Conservation (phyloP, 2,329 filamentous ascomycete genomes). For the Achaetomium macrosporum region DNA sequence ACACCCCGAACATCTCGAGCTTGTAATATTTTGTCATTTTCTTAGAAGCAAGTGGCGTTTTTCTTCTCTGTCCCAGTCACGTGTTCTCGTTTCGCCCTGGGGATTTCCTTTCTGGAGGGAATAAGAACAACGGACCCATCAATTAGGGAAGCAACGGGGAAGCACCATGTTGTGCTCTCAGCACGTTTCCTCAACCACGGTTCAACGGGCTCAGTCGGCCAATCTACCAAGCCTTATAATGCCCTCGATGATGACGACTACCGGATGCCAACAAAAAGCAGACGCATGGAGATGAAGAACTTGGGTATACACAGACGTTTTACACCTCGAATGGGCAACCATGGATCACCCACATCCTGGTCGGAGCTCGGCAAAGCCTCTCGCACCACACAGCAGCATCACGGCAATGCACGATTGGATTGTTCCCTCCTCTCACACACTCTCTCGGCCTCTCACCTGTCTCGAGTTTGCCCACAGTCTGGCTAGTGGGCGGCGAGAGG, state of each 20-base stretch:
- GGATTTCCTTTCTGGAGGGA: background rate
- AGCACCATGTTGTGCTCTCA: background rate
- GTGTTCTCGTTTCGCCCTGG: background rate
- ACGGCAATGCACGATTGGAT: constrained; percentile 1
- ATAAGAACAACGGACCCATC: background rate
- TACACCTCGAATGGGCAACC: constrained; percentile 26
- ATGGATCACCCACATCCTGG: constrained; percentile 19
- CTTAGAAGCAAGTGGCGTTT: constrained; percentile 5
- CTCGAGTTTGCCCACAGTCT: background rate
- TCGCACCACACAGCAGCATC: background rate
- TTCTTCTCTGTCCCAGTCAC: background rate
- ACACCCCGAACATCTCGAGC: background rate
- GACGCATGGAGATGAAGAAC: constrained; percentile 21
- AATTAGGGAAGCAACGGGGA: too few species aligned
- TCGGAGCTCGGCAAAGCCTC: constrained; percentile 6
- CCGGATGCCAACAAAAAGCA: constrained; percentile 18
- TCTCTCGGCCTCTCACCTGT: background rate
- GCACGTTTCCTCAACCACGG: background rate
- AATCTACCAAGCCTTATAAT: constrained; percentile 8
- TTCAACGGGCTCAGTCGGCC: constrained; percentile 5
- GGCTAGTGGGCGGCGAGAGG: background rate
- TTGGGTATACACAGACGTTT: constrained; percentile 23
- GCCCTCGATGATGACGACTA: constrained; percentile 23
- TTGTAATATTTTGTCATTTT: constrained; percentile 16
- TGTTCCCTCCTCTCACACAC: background rate